Evolutionary conservation across 2,329 filamentous ascomycete genomes (phyloP), one percentile per base, ranked within the genome.

Genomic region (Trichoderma atrobrunneum): DNA sequence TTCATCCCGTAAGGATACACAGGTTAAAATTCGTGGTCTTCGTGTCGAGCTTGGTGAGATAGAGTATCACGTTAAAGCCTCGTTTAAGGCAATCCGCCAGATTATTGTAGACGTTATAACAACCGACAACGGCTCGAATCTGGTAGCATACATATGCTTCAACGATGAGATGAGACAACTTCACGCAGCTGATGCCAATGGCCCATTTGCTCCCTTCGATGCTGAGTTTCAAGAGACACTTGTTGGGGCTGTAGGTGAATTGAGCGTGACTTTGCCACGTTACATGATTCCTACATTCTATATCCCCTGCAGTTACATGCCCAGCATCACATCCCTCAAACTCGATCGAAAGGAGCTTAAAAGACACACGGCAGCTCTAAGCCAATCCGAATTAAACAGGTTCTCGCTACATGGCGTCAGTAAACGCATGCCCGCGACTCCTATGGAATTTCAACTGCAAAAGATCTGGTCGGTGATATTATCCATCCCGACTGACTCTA

Each of bases 231-330:
- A 75, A 32, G 68, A 72, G 2, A 61, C 74, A 32, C 66, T 72
- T 2, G 51, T 71, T 7, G 79, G 77, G 8, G 68, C 70, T 3
- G 18, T 71, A 11, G 70, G 72, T 7, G 16, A 72, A 26, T 57
- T 75, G 0, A 67, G 34, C 7, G 56, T 72, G n/a, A n/a, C 39
- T 1, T 56, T 76, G 7, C 75, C 75, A 14, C 43, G 51, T 8
- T 76, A 76, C 24, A 76, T 76, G 75, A 61, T 76, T 28, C 75
- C 75, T 5, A 72, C 75, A 3, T 64, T 72, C 48, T 76, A 72
- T 60, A 73, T 76, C 18, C 74, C 71, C 0, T 75, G 74, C 59
- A 24, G 12, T 3, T 75, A 73, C 36, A 75, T 76, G 72, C 75
- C 74, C 5, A 43, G 51, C 28, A 73, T 71, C 12, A 72, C 73